Percentiles rank a stretch among this genome's conserved stretches.
Conservation (phyloP, 2,329 filamentous ascomycete genomes). For the Aspergillus thermomutatus region DNA sequence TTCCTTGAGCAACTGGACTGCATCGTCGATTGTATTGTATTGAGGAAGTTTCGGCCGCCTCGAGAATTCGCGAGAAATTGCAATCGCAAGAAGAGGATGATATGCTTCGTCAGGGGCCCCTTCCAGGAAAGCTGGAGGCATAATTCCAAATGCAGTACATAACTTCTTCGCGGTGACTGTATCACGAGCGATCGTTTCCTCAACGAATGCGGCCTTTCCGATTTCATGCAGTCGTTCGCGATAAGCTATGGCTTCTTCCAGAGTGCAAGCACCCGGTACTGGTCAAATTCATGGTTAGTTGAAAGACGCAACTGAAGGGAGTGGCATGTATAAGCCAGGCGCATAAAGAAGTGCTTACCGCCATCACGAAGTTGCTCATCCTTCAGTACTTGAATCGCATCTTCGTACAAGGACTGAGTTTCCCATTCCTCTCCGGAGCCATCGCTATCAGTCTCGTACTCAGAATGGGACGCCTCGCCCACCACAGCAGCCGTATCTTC, state of each 20-base stretch:
- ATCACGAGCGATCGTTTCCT: slow-evolving; percentile 65
- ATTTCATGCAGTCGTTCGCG: slow-evolving; percentile 69
- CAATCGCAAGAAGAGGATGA: slow-evolving; percentile 70
- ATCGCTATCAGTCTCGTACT: slow-evolving; percentile 35
- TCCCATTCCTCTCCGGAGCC: slow-evolving; percentile 52
- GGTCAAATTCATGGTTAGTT: slow-evolving; percentile 5
- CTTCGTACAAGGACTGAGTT: slow-evolving; percentile 62
- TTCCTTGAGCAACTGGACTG: slow-evolving; percentile 69
- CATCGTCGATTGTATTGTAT: slow-evolving; percentile 87
- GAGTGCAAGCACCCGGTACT: slow-evolving; percentile 58
- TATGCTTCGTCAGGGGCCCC: slow-evolving; percentile 70
- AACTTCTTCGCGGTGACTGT: slow-evolving; percentile 76
- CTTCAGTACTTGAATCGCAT: slow-evolving; percentile 57
- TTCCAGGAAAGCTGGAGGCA: slow-evolving; percentile 70
- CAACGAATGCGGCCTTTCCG: slow-evolving; percentile 75
- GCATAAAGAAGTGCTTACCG: slow-evolving; percentile 40
- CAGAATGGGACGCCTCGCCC: slow-evolving; percentile 31
- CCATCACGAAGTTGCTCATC: slow-evolving; percentile 49
- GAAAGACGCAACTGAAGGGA: background rate
- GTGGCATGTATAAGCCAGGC: slow-evolving; percentile 12
- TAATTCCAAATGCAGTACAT: slow-evolving; percentile 79
- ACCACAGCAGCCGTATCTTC: slow-evolving; percentile 26
- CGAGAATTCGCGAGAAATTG: slow-evolving; percentile 74
- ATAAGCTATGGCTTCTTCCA: slow-evolving; percentile 66
- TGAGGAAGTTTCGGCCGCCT: slow-evolving; percentile 75